phyloP scores from a whole-genome alignment of 1,139 yeast genomes.

The Pichia sp. region DNA sequence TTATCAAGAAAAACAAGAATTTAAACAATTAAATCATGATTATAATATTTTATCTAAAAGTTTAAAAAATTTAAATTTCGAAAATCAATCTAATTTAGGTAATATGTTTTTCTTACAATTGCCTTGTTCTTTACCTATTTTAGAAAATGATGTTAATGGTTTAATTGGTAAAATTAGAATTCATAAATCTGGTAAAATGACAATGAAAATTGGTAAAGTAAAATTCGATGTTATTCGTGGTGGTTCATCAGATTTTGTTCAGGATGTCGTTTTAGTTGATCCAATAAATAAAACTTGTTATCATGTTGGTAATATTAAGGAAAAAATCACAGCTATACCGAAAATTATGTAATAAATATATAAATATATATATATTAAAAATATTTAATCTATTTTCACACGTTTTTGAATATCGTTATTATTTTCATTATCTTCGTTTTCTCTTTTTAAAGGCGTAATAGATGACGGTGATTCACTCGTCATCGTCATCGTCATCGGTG shows the following conservation, averaged over 20 bases:
- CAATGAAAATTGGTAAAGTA: constrained; percentile 67
- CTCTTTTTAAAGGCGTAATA: neutral
- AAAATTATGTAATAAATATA: constrained; percentile 21
- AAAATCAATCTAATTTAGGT: neutral
- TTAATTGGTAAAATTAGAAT: constrained; percentile 64
- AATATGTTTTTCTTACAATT: constrained; percentile 54
- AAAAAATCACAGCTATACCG: constrained; percentile 48
- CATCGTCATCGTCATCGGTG: neutral
- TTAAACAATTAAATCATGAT: constrained; percentile 30
- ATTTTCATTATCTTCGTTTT: neutral
- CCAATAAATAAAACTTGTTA: constrained; percentile 41
- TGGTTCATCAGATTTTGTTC: constrained; percentile 64
- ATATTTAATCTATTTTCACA: constrained; percentile 12
- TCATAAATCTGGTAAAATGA: constrained; percentile 74
- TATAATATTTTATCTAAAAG: constrained; percentile 31
- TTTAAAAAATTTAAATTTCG: constrained; percentile 14
- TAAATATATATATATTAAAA: neutral
- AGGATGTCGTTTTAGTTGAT: constrained; percentile 62
- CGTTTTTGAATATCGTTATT: constrained; percentile 1
- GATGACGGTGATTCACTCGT: neutral
- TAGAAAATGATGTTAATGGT: constrained; percentile 40
- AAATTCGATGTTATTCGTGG: constrained; percentile 68
- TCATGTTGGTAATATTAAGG: constrained; percentile 56
- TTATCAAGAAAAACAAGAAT: constrained; percentile 31
- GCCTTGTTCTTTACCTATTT: constrained; percentile 61